These are phyloP conservation scores for Ophiosphaerella narmari DNA, from an alignment of 2,329 filamentous ascomycete species.

Conservation along the genomic window DNA sequence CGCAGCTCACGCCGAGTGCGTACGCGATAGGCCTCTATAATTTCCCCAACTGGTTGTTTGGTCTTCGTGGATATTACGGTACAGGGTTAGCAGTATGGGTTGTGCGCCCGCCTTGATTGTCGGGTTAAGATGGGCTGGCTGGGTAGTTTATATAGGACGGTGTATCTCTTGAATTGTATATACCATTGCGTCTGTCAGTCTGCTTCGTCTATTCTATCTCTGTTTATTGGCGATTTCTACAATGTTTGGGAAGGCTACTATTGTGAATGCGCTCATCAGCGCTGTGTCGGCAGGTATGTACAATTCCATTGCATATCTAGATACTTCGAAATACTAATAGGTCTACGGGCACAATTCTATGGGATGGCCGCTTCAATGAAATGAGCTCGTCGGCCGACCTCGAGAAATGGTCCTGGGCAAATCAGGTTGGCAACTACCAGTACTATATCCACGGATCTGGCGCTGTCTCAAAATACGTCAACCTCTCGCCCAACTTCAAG, in stretches of 20 bases:
- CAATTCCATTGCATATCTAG: not conserved
- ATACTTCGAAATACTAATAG: not conserved
- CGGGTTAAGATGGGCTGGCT: conserved; percentile 1
- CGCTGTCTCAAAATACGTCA: conserved; percentile 63
- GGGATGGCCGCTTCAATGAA: conserved; percentile 71
- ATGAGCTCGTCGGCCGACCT: conserved; percentile 60
- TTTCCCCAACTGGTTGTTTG: conserved; percentile 8
- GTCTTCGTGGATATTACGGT: conserved; percentile 28
- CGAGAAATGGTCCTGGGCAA: conserved; percentile 68
- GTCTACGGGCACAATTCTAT: conserved; percentile 55
- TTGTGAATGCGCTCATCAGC: conserved; percentile 38
- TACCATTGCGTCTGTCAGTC: too few species aligned
- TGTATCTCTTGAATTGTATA: not conserved
- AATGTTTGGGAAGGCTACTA: conserved; percentile 39
- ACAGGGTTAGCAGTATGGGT: conserved; percentile 14
- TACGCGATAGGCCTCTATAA: conserved; percentile 12
- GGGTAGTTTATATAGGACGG: conserved; percentile 25
- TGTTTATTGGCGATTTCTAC: not conserved
- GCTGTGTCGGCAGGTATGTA: conserved; percentile 36
- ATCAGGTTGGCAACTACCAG: conserved; percentile 71
- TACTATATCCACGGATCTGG: conserved; percentile 75
- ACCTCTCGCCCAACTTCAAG: conserved; percentile 64
- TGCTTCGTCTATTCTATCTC: not conserved
- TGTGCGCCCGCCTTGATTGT: conserved; percentile 13
- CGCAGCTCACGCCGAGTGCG: conserved; percentile 15